Base-by-base conservation (phyloP, 2,329 filamentous ascomycete species). In the Cordyceps militaris region DNA sequence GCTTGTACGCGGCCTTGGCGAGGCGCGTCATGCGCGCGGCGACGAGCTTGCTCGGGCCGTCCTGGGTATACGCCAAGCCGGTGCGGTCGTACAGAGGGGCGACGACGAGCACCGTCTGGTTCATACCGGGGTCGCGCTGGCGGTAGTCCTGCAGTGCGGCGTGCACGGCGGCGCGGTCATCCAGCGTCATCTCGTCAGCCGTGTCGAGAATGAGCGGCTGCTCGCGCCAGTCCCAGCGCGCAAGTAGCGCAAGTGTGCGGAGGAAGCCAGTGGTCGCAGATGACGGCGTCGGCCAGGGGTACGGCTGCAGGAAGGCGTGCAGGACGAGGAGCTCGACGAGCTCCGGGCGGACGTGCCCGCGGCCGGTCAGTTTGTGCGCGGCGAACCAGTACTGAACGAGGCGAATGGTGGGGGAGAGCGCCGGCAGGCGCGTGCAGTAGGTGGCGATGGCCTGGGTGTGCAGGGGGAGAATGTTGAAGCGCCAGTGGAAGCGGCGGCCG, bases 331-430 rank as follows among this genome's bases (percentile, higher is more conserved):
- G 81, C 73, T 99, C 94, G 60, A 97, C 81, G 47, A 96, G 76
- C 69, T 96, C 91, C 34, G 90, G 85, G 30, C 81, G 79, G 63
- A 97, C 79, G 69, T 97, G n/a, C n/a, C n/a, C n/a, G n/a, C n/a
- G 89, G 14, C 79, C 80, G 4, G 82, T 77, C 9, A 99, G 83
- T 63, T 95, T 86, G 70, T 99, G 94, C 2, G 82, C 80, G 62
- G 84, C 81, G 71, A 96, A 94, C 94, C 94, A 99, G 66, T 85
- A 83, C 75, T 97, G 97, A 46, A 89, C 79, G 2, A 97, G 77
- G 19, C 93, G 85, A 61, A 97, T 89, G 0, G 91, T 87, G 2
- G 87, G 83, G 0, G 91, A 95, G 7, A 99, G 76, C 1, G 90
- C 80, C 1, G 87, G 87, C 63, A 91, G 87, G 3, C 91, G 84